Evolutionary conservation across 305 asterid genomes (phyloP), one percentile per base, ranked within the genome.

Genomic region (Fraxinus sp.): DNA sequence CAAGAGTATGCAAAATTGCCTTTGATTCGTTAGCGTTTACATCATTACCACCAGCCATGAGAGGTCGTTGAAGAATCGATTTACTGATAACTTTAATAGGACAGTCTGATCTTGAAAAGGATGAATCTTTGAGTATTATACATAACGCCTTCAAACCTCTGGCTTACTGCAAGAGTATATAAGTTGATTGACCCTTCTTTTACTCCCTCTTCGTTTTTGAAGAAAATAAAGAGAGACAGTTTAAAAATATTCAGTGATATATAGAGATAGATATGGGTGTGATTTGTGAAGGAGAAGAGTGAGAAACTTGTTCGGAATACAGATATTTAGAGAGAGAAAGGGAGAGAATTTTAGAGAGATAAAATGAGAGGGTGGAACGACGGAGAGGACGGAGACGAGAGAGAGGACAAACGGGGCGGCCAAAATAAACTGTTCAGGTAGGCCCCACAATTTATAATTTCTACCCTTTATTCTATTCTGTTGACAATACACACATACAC

Each of bases 1-100:
- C n/a, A 49, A n/a, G 2, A 57, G 72, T 16, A 24, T 4, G 44
- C n/a, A 37, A 59, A 83, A 30, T 80, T 86, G 93, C 98, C 98
- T 90, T 86, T 22, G 97, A 92, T 87, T 95, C 97, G 84, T 84
- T 93, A 10, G 85, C 91, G 88, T 91, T 92, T 78, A 93, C 90
- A 89, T 91, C 95, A 79, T 92, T 90, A 85, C 93, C 89, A 37
- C 97, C 98, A 35, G 95, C 98, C 98, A 95, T 95, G 79, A 81
- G 80, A 73, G 33, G 52, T 41, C 73, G 9, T 2, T 8, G 2
- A 66, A 33, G 78, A 84, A 85, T 75, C 76, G n/a, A 70, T 80
- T 78, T 32, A 55, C 59, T 5, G 3, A 70, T 77, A 66, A 71
- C 81, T 30, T 32, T 13, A 68, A 68, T 28, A 7, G 74, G 37